phyloP scores from a whole-genome alignment of 768 basidiomycete species.

The Cystobasidium tubakii region DNA sequence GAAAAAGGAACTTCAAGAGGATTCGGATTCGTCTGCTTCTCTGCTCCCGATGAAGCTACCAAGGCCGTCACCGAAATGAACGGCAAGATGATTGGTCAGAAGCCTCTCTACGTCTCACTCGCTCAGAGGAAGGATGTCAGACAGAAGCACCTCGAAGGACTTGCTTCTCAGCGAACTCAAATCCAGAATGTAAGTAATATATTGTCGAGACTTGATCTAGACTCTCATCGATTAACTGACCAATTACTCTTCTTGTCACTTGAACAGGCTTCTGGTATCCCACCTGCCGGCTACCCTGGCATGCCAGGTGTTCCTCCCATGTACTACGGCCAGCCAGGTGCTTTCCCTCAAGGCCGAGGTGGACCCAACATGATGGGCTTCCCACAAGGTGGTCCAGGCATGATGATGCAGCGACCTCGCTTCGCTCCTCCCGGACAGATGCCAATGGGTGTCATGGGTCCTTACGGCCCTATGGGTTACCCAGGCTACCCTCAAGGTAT shows the following conservation, averaged over 20 bases:
- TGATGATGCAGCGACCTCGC: constrained; percentile 68
- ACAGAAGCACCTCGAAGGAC: constrained; percentile 95
- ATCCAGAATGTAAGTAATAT: constrained; percentile 60
- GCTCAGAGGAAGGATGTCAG: constrained; percentile 97
- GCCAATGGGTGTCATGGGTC: constrained; percentile 59
- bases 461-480: constrained; percentile 65
- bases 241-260: no score
- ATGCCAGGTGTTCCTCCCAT: constrained; percentile 58
- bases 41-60: constrained; percentile 94
- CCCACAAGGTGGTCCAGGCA: constrained; percentile 49
- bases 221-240: background rate
- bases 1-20: constrained; percentile 89
- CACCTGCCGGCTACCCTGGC: constrained; percentile 70
- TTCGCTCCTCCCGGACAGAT: constrained; percentile 67
- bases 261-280: constrained; percentile 67
- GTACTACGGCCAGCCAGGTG: constrained; percentile 73
- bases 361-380: constrained; percentile 61
- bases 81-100: constrained; percentile 92
- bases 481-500: constrained; percentile 46
- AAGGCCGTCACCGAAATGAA: constrained; percentile 99
- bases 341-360: constrained; percentile 70
- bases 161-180: constrained; percentile 90
- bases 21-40: constrained; percentile 99
- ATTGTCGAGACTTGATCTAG: no score
- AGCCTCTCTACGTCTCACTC: constrained; percentile 96